Base-by-base conservation (phyloP, 225 moss, liverwort and hornwort species). In the Marchantia paleacea region DNA sequence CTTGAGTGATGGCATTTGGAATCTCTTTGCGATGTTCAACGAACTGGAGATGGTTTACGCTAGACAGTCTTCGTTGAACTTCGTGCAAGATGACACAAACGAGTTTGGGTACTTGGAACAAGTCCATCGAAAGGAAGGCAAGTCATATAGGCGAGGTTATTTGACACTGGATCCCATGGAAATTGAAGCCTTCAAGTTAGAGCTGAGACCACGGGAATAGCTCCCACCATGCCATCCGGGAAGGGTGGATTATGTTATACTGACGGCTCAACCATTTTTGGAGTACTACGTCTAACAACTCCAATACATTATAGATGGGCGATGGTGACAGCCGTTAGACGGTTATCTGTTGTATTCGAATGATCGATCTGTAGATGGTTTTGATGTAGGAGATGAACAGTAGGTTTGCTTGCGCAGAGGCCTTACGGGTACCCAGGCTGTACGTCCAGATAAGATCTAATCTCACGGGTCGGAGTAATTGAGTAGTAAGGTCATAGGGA, bases 171-270 rank as follows among this genome's bases (percentile, higher is more conserved):
- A 57, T 52, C 91, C 92, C 4, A 92, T 99, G 91, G 99, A 95
- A 88, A 89, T 99, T 9, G 87, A 90, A 84, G 95, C 91, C 10
- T 95, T 89, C 85, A 92, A 95, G 82, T 92, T 99, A 65, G 87
- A 85, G 75, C 20, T 95, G 72, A 87, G 84, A 78, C 28, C 82
- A 15, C 29, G 55, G 22, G 24, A 65, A 15, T 77, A 61, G 48
- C 50, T 70, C 20, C 47, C 3, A 13, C 15, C 28, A 5, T 8
- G 8, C n/a, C 24, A 31, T 31, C 28, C 22, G 68, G 4, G 53
- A 54, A 54, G 8, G 25, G 31, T 12, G 29, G 25, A 7, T 19
- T 8, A 48, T 8, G 22, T 9, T 6, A 49, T 31, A 19, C 0
- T 19, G 15, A 47, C 8, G 31, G 19, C 39, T 31, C 22, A 31